phyloP scores from a whole-genome alignment of 176 grass and related monocot genomes.

The Otatea glauca region DNA sequence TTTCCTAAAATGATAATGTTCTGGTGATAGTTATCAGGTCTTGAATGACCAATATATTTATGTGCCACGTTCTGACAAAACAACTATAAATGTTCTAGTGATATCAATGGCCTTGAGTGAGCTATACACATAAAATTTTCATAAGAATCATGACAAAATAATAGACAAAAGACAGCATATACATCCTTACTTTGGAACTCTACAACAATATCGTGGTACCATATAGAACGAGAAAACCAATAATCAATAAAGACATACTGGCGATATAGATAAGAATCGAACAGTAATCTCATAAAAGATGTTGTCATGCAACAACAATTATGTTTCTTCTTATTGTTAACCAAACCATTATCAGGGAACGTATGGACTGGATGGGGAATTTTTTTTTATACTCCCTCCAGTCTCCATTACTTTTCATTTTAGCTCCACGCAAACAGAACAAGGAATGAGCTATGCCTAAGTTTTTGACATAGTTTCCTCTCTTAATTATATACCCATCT shows the following conservation, averaged over 20 bases:
- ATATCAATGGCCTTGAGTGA: not conserved
- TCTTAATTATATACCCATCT: conserved; percentile 9
- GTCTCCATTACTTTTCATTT: not conserved
- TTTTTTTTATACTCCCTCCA: not conserved
- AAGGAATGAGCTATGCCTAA: conserved; percentile 3
- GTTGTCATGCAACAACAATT: not conserved
- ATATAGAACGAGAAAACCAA: not conserved
- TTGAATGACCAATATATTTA: not conserved
- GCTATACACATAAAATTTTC: not conserved
- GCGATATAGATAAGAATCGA: not conserved
- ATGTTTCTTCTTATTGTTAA: conserved; percentile 7
- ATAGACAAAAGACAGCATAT: conserved; percentile 13
- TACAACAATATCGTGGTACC: not conserved
- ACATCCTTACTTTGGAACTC: not conserved
- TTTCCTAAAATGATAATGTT: not conserved
- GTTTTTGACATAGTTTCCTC: not conserved
- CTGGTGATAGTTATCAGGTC: not conserved
- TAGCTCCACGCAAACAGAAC: not conserved
- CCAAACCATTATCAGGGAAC: not conserved
- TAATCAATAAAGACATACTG: not conserved
- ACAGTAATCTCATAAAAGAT: not conserved
- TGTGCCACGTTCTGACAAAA: not conserved
- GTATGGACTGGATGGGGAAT: not conserved
- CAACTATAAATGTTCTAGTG: not conserved
- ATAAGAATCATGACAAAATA: not conserved